These are phyloP conservation scores for Dothideomycetes sp. DNA, from an alignment of 2,329 filamentous ascomycete genomes.

Conservation along the genomic window DNA sequence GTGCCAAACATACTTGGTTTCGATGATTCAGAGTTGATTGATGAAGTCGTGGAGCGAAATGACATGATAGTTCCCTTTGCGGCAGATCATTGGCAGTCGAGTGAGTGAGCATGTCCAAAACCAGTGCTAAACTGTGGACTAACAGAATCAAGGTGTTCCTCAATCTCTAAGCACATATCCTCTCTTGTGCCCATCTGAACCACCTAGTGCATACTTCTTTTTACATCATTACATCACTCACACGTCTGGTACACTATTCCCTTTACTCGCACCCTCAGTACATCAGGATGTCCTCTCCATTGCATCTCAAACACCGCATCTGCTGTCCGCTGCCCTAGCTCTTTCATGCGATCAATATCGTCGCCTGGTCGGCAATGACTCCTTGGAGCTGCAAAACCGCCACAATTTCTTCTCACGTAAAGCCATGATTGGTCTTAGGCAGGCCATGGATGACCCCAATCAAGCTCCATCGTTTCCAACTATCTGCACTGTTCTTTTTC, in stretches of 20 bases:
- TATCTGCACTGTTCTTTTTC: slow-evolving; percentile 7
- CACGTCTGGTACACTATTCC: slow-evolving; percentile 6
- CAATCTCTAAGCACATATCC: slow-evolving; percentile 10
- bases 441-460: slow-evolving; percentile 4
- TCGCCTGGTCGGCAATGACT: slow-evolving; percentile 1
- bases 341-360: slow-evolving; percentile 10
- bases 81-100: too few relatives aligned
- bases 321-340: slow-evolving; percentile 8
- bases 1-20: neutral
- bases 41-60: slow-evolving; percentile 6
- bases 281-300: slow-evolving; percentile 5
- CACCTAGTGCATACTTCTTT: slow-evolving; percentile 9
- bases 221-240: slow-evolving; percentile 12
- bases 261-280: slow-evolving; percentile 2
- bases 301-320: slow-evolving; percentile 9
- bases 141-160: neutral
- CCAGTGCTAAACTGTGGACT: too few relatives aligned
- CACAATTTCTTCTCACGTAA: slow-evolving; percentile 7
- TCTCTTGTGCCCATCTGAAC: slow-evolving; percentile 6
- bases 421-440: slow-evolving; percentile 2
- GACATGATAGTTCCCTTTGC: neutral
- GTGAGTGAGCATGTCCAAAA: too few relatives aligned
- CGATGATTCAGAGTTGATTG: neutral
- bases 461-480: slow-evolving; percentile 4
- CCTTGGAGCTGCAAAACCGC: slow-evolving; percentile 3